These are phyloP conservation scores for Fusarium sp. DNA, from an alignment of 2,329 filamentous ascomycete genomes.

Conservation along the genomic window DNA sequence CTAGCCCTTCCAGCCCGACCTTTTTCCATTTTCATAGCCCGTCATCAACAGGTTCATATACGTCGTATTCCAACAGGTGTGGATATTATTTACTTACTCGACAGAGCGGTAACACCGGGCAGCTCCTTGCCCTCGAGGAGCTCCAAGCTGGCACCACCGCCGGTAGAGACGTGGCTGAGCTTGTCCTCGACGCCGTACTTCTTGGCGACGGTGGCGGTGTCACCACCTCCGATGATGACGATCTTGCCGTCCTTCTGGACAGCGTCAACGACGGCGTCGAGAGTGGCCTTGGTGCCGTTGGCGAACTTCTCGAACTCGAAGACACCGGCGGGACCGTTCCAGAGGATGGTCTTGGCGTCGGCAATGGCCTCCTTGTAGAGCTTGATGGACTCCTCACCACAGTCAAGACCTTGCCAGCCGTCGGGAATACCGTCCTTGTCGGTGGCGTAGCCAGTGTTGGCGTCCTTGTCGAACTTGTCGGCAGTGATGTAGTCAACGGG, in stretches of 20 bases:
- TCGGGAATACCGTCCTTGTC: constrained; percentile 93
- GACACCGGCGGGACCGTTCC: constrained; percentile 97
- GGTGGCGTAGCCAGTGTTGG: constrained; percentile 82
- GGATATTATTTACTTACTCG: constrained; percentile 71
- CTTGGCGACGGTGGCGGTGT: constrained; percentile 96
- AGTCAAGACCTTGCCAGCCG: constrained; percentile 98
- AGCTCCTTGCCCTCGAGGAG: constrained; percentile 98
- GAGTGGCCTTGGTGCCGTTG: constrained; percentile 89
- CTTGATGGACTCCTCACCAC: constrained; percentile 87
- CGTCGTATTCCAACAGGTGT: constrained; percentile 34
- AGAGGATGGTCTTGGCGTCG: constrained; percentile 95
- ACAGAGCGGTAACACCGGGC: constrained; percentile 92
- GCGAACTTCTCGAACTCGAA: constrained; percentile 98
- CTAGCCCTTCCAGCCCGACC: constrained; percentile 53
- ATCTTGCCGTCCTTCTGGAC: constrained; percentile 84
- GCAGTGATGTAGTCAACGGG: constrained; percentile 96
- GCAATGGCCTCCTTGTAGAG: constrained; percentile 89
- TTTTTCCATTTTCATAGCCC: constrained; percentile 51
- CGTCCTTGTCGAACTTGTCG: constrained; percentile 92
- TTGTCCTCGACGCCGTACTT: constrained; percentile 98
- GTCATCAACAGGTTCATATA: constrained; percentile 49
- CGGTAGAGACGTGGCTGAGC: constrained; percentile 97
- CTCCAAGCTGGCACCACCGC: constrained; percentile 95
- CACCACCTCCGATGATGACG: constrained; percentile 98
- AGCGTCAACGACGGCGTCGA: constrained; percentile 88